These are phyloP conservation scores for Penicillium sp. DNA, from an alignment of 2,329 filamentous ascomycete genomes.

Conservation along the genomic window DNA sequence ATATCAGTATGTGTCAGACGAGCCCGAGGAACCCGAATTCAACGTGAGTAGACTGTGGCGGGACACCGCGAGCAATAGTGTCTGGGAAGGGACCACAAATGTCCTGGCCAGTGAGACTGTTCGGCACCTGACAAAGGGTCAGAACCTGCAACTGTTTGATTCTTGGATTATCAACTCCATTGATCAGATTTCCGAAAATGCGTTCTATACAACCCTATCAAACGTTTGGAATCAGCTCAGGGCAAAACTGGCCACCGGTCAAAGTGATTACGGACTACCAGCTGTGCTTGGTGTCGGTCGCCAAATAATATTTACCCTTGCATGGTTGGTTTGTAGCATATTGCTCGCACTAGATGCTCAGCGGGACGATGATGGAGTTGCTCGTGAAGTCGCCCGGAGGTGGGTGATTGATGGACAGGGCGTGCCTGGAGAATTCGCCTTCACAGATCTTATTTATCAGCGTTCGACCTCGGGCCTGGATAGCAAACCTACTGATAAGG, in stretches of 20 bases:
- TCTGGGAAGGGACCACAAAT: conserved; percentile 73
- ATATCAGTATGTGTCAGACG: conserved; percentile 5
- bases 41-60: conserved; percentile 67
- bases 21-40: conserved; percentile 54
- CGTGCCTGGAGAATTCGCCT: conserved; percentile 27
- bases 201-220: conserved; percentile 7
- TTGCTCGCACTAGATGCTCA: conserved; percentile 41
- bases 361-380: conserved; percentile 32
- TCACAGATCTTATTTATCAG: conserved; percentile 25
- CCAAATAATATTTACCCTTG: conserved; percentile 35
- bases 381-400: conserved; percentile 35
- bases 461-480: background rate
- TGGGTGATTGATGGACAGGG: conserved; percentile 36
- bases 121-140: conserved; percentile 23
- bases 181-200: conserved; percentile 8
- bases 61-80: conserved; percentile 53
- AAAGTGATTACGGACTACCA: conserved; percentile 9
- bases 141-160: conserved; percentile 27
- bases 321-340: conserved; percentile 36
- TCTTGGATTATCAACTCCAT: conserved; percentile 50
- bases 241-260: background rate
- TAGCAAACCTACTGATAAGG: conserved; percentile 1
- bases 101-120: conserved; percentile 60
- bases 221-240: conserved; percentile 6
- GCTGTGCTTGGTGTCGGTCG: conserved; percentile 27